Base-by-base conservation (phyloP, 345 rosid species). In the Melaleuca quinquenervia region DNA sequence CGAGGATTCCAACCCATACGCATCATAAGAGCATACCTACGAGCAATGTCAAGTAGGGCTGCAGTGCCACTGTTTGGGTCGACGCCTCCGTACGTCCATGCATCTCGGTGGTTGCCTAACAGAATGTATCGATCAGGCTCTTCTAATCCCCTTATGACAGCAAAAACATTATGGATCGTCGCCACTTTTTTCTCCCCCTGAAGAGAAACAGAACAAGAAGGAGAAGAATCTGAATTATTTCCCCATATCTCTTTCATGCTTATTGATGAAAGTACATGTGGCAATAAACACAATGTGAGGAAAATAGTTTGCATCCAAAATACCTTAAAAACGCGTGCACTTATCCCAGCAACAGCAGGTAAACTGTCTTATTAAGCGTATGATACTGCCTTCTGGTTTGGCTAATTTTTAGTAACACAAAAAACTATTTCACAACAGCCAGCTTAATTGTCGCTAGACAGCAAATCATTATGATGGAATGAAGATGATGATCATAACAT, bases 61-160 rank as follows among this genome's bases (percentile, higher is more conserved):
- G 99, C 95, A 82, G 99, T 97, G 53, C 99, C 99, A 84, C 99
- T 97, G 90, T 95, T 96, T 32, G 99, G 99, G 89, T 97, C 99
- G 53, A 97, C 96, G 55, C 99, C 99, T 90, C 99, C 99, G 87
- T 96, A 97, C 0, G 99, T 93, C 99, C 99, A 97, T 54, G 98
- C 98, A 90, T 97, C 99, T 87, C 99, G 91, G 88, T 96, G 99
- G 86, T 97, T 97, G 14, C 98, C 99, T 58, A 96, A 93, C 41
- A 97, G 89, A 87, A 97, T 95, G 84, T 90, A 95, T n/a, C 98
- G 93, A 55, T 95, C 98, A 29, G 96, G 92, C 86, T 96, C 99
- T 89, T 94, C 95, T 44, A 51, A 87, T 8, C 99, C 99, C 89
- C 87, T 91, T 89, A 96, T 93, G 82, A 93, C 91, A 41, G 92